phyloP scores from a whole-genome alignment of 116 monocot species.

The Trichopus zeylanicus region DNA sequence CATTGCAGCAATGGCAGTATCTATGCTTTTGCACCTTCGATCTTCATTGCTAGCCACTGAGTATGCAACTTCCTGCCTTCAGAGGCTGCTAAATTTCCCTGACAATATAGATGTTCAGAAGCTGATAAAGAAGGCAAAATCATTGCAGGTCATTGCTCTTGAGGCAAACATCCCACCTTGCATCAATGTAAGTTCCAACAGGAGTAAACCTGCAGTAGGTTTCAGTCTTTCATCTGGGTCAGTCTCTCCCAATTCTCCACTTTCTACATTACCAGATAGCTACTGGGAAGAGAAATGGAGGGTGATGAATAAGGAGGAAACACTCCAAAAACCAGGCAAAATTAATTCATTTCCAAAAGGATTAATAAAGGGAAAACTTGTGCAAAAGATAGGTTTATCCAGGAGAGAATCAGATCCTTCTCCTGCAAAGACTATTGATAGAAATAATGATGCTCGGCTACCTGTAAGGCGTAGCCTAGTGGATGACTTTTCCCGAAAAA shows the following conservation, averaged over 20 bases:
- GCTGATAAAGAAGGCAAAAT: constrained; percentile 73
- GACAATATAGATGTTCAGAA: constrained; percentile 46
- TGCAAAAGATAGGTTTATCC: constrained; percentile 19
- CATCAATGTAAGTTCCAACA: background rate
- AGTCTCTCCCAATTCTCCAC: constrained; percentile 17
- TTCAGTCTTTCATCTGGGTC: constrained; percentile 32
- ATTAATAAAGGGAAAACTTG: background rate
- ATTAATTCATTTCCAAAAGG: constrained; percentile 7
- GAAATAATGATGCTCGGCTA: constrained; percentile 7
- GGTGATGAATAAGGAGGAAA: constrained; percentile 44
- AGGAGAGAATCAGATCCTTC: constrained; percentile 56
- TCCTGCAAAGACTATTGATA: constrained; percentile 13
- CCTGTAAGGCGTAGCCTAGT: constrained; percentile 55
- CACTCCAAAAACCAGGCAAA: constrained; percentile 12
- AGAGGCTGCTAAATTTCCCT: constrained; percentile 86
- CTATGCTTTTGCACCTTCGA: constrained; percentile 82
- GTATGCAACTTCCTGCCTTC: constrained; percentile 65
- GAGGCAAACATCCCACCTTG: constrained; percentile 16
- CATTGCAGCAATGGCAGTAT: constrained; percentile 64
- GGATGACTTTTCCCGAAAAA: constrained; percentile 31
- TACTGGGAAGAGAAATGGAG: constrained; percentile 98
- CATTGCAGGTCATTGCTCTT: constrained; percentile 52
- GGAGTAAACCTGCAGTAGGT: constrained; percentile 7
- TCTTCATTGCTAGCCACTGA: constrained; percentile 80
- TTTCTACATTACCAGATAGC: constrained; percentile 34